Evolutionary conservation across 2,329 filamentous ascomycete species (phyloP).

Genomic region (Golovinomyces cichoracearum): DNA sequence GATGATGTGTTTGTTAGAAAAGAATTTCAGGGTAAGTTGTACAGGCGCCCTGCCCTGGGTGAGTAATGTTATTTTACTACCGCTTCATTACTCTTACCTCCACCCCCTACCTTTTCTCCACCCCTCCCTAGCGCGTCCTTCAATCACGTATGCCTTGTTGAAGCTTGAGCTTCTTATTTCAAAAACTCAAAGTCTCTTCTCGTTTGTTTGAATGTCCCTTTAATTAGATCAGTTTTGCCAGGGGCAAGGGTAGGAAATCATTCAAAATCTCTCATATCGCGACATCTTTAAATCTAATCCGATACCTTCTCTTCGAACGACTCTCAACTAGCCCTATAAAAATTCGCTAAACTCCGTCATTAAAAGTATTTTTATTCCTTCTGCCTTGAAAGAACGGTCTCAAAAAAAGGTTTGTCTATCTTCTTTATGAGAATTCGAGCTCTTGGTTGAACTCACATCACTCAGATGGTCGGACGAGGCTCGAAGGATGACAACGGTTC

Average conservation of each 20-base stretch:
- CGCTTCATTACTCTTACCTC: neutral
- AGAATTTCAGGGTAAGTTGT: neutral
- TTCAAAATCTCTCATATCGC: neutral
- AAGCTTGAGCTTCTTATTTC: neutral
- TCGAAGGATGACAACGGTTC: neutral
- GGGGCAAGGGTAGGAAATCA: neutral
- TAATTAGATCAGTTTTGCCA: neutral
- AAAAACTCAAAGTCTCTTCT: neutral
- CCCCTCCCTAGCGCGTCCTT: too few relatives aligned
- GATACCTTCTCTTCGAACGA: too few relatives aligned
- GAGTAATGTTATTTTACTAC: neutral
- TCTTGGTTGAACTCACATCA: neutral
- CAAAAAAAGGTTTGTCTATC: neutral
- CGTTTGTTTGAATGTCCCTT: neutral
- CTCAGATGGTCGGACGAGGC: neutral
- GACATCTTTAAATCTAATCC: neutral
- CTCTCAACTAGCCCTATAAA: too few relatives aligned
- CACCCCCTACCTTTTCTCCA: neutral
- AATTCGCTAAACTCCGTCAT: too few relatives aligned
- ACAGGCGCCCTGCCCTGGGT: neutral
- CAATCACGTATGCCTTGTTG: too few relatives aligned
- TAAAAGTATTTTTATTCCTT: too few relatives aligned
- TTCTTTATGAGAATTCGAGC: too few relatives aligned
- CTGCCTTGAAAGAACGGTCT: too few relatives aligned
- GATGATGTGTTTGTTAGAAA: neutral